Conservation (phyloP, 768 basidiomycete species). For the Fibroporia radiculosa region DNA sequence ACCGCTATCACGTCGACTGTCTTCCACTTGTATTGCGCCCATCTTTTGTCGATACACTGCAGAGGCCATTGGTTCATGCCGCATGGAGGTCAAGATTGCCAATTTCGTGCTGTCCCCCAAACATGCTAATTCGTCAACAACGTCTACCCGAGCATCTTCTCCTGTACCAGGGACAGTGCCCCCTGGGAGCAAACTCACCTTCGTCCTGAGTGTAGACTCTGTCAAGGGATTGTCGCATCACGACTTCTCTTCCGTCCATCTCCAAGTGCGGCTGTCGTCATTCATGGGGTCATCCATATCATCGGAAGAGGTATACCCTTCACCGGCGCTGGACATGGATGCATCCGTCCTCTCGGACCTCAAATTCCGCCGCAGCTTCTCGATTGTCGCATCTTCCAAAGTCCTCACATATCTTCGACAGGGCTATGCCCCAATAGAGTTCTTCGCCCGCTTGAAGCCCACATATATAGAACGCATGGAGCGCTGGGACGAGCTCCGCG, state of each 20-base stretch:
- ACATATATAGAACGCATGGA: slow-evolving; percentile 86
- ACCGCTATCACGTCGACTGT: slow-evolving; percentile 68
- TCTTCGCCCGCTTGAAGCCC: slow-evolving; percentile 77
- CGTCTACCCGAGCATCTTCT: slow-evolving; percentile 69
- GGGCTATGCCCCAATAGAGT: slow-evolving; percentile 81
- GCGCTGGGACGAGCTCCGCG: slow-evolving; percentile 90
- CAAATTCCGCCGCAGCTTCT: slow-evolving; percentile 77
- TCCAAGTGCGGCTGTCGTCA: slow-evolving; percentile 83
- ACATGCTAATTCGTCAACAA: slow-evolving; percentile 50
- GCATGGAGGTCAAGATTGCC: slow-evolving; percentile 75
- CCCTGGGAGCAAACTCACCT: slow-evolving; percentile 73
- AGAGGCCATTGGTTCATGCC: slow-evolving; percentile 93
- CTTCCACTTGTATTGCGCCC: slow-evolving; percentile 69
- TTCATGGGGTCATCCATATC: slow-evolving; percentile 65
- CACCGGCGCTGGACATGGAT: slow-evolving; percentile 68
- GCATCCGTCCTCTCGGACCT: slow-evolving; percentile 65
- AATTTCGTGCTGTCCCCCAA: slow-evolving; percentile 58
- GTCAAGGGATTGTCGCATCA: slow-evolving; percentile 86
- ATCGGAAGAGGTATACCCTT: slow-evolving; percentile 79
- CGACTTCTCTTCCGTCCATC: slow-evolving; percentile 80
- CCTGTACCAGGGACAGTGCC: slow-evolving; percentile 62
- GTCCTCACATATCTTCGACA: slow-evolving; percentile 64
- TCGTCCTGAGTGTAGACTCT: slow-evolving; percentile 78
- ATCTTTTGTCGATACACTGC: slow-evolving; percentile 93
- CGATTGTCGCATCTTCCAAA: slow-evolving; percentile 66